A percentile compares a stretch with the other conserved stretches of the same genome.
Conservation (phyloP, 306 rosid genomes). For the Nissolia schottii region DNA sequence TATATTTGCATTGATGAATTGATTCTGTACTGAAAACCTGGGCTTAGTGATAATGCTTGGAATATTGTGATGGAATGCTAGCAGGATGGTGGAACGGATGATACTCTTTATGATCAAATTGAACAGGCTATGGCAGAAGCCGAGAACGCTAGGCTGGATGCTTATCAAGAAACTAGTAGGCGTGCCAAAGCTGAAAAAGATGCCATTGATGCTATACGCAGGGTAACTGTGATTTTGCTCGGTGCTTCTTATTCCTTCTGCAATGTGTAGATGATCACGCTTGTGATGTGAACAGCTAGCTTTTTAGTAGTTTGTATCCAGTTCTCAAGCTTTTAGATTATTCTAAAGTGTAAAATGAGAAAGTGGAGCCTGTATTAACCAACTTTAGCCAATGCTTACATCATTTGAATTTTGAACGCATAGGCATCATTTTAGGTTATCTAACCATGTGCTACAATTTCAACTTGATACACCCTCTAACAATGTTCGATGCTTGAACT, state of each 20-base stretch:
- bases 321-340: neutral
- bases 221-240: slow-evolving; percentile 39
- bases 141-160: slow-evolving; percentile 50
- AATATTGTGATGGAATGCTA: slow-evolving; percentile 15
- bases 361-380: neutral
- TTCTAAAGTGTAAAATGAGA: neutral
- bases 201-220: slow-evolving; percentile 51
- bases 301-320: neutral
- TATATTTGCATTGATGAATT: neutral
- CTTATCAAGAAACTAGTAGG: slow-evolving; percentile 49
- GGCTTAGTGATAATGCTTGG: neutral
- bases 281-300: neutral
- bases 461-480: neutral
- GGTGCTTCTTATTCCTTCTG: neutral
- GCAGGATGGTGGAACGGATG: slow-evolving; percentile 67
- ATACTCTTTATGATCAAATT: slow-evolving; percentile 53
- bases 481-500: neutral
- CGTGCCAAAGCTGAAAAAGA: slow-evolving; percentile 76
- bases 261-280: neutral
- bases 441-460: neutral
- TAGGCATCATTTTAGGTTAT: neutral
- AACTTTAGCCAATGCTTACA: neutral
- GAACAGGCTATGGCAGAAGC: slow-evolving; percentile 65
- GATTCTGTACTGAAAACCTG: neutral
- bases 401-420: neutral